Percentiles rank a stretch among this genome's conserved stretches.
These are phyloP conservation scores for Yamadazyma tumulicola DNA, from an alignment of 805 yeast genomes.

Conservation along the genomic window DNA sequence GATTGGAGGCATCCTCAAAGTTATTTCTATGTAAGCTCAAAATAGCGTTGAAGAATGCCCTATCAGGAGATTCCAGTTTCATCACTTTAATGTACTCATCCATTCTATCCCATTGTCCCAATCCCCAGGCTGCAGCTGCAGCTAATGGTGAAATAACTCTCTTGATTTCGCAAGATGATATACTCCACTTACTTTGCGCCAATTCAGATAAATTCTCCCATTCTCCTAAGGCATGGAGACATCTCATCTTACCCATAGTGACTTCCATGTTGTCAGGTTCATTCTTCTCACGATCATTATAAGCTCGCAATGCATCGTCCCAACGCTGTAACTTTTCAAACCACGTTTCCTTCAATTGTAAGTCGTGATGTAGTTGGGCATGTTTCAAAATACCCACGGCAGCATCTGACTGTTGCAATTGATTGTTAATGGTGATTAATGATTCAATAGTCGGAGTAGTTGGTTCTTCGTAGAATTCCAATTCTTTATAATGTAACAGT, in stretches of 20 bases:
- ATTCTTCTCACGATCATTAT: slow-evolving; percentile 66
- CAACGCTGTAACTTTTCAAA: slow-evolving; percentile 94
- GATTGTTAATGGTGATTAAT: slow-evolving; percentile 87
- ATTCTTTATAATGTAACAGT: slow-evolving; percentile 91
- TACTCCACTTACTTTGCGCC: slow-evolving; percentile 82
- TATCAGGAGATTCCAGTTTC: slow-evolving; percentile 90
- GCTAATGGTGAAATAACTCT: slow-evolving; percentile 93
- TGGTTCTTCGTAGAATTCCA: slow-evolving; percentile 92
- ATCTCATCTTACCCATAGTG: slow-evolving; percentile 96
- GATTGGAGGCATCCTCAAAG: slow-evolving; percentile 74
- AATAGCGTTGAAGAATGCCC: slow-evolving; percentile 92
- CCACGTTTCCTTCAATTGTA: slow-evolving; percentile 96
- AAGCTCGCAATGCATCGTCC: slow-evolving; percentile 96
- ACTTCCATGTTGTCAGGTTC: slow-evolving; percentile 77
- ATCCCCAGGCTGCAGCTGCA: slow-evolving; percentile 99
- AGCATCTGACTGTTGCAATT: slow-evolving; percentile 93
- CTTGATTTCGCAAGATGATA: slow-evolving; percentile 66
- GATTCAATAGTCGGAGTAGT: slow-evolving; percentile 89
- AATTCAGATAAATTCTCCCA: slow-evolving; percentile 90
- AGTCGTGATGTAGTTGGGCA: slow-evolving; percentile 85
- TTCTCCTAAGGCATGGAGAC: slow-evolving; percentile 97
- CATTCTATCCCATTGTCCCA: slow-evolving; percentile 96
- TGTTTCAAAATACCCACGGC: slow-evolving; percentile 95
- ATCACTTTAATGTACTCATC: slow-evolving; percentile 85
- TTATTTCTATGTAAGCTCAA: slow-evolving; percentile 80